Evolutionary conservation across 352 stramenopile genomes (phyloP).

Genomic region (Phytophthora quininea): DNA sequence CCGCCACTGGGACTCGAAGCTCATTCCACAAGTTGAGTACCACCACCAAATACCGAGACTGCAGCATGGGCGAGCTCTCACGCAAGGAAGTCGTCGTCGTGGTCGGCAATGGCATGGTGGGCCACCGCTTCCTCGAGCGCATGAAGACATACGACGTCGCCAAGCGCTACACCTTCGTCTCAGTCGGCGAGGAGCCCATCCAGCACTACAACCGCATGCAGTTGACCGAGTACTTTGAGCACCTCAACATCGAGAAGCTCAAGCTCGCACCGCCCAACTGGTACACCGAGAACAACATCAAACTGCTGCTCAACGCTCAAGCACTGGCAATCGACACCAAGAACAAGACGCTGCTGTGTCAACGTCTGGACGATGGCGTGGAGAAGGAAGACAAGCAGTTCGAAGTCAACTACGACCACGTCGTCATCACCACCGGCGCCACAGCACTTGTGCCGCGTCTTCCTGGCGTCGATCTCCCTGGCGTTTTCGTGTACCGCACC

Average conservation of each 20-base stretch:
- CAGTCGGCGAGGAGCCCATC: conserved; percentile 92
- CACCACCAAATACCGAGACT: not conserved
- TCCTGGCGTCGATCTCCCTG: conserved; percentile 75
- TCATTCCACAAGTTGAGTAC: conserved; percentile 31
- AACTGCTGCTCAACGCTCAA: conserved; percentile 81
- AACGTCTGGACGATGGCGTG: conserved; percentile 20
- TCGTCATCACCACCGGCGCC: conserved; percentile 90
- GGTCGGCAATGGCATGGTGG: conserved; percentile 93
- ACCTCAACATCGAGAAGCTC: conserved; percentile 84
- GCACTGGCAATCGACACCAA: conserved; percentile 77
- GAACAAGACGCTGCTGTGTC: conserved; percentile 71
- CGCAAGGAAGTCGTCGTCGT: conserved; percentile 77
- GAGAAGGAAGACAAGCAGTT: conserved; percentile 41
- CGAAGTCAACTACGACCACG: conserved; percentile 84
- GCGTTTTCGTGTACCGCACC: conserved; percentile 94
- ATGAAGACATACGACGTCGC: conserved; percentile 60
- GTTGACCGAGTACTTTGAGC: conserved; percentile 94
- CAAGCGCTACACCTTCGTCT: conserved; percentile 78
- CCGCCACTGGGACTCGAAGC: not conserved
- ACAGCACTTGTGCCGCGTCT: conserved; percentile 89
- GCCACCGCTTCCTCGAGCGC: conserved; percentile 90
- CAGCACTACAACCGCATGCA: conserved; percentile 94
- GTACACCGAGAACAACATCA: conserved; percentile 86
- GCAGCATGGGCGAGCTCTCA: conserved; percentile 21
- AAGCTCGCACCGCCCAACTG: conserved; percentile 85